These are phyloP conservation scores for Neostapfia colusana DNA, from an alignment of 176 grass and related monocot species.

Conservation along the genomic window DNA sequence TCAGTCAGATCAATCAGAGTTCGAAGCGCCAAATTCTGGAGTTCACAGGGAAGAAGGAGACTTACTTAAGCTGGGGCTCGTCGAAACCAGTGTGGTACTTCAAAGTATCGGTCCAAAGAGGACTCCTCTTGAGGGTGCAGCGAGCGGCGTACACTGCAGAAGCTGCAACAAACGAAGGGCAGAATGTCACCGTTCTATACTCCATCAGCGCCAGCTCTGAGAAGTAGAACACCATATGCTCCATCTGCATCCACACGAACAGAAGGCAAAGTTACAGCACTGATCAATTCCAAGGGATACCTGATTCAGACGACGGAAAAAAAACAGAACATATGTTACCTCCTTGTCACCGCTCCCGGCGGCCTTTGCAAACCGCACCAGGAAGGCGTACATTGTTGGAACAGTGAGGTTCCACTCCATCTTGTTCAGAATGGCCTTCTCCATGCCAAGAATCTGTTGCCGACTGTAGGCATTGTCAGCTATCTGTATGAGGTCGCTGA, in stretches of 20 bases:
- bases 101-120: conserved; percentile 71
- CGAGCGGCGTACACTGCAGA: conserved; percentile 62
- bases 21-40: too few species aligned
- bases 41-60: not conserved
- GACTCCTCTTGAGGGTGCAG: conserved; percentile 59
- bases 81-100: conserved; percentile 52
- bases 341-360: conserved; percentile 50
- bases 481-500: conserved; percentile 50
- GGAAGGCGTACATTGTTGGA: conserved; percentile 67
- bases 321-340: conserved; percentile 26
- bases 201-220: conserved; percentile 59
- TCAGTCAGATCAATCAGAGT: not conserved
- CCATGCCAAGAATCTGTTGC: conserved; percentile 48
- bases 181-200: conserved; percentile 34
- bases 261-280: not conserved
- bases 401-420: conserved; percentile 79
- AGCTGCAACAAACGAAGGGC: conserved; percentile 56
- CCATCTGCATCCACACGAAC: conserved; percentile 35
- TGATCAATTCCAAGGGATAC: not conserved
- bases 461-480: conserved; percentile 23
- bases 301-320: not conserved
- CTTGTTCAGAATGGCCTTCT: conserved; percentile 69
- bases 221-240: conserved; percentile 62
- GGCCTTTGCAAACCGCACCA: conserved; percentile 67
- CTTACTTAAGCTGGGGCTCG: conserved; percentile 56